Evolutionary conservation across 2,329 filamentous ascomycete genomes (phyloP).

Genomic region (Ceratocystiopsis minuta): DNA sequence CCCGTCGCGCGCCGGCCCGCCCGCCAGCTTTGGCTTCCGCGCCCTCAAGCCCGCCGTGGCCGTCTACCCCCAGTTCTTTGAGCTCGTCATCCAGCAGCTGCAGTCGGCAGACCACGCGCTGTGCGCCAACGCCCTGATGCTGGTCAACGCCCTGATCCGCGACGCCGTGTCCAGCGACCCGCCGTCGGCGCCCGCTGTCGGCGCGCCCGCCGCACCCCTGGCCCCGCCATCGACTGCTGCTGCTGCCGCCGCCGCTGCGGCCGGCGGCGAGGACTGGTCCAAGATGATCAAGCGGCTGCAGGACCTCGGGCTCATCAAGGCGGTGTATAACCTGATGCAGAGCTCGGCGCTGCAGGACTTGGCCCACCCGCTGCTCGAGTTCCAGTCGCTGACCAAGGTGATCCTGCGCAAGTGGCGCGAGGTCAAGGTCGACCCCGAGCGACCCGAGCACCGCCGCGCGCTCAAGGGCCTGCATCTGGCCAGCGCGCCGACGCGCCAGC

Average conservation of each 20-base stretch:
- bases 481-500: conserved; percentile 42
- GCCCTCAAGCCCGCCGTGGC: conserved; percentile 84
- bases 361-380: conserved; percentile 77
- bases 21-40: conserved; percentile 66
- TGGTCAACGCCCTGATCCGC: conserved; percentile 88
- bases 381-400: conserved; percentile 79
- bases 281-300: conserved; percentile 89
- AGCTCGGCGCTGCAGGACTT: conserved; percentile 81
- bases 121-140: conserved; percentile 84
- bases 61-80: conserved; percentile 82
- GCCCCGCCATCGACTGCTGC: conserved; percentile 8
- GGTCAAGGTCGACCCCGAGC: conserved; percentile 67
- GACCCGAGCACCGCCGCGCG: conserved; percentile 71
- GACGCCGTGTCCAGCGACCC: conserved; percentile 68
- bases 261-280: conserved; percentile 59
- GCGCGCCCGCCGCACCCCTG: neutral
- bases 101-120: conserved; percentile 89
- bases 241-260: conserved; percentile 10
- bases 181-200: conserved; percentile 16
- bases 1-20: conserved; percentile 16
- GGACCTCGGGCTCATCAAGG: conserved; percentile 81
- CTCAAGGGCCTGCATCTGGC: conserved; percentile 73
- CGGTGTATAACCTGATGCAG: conserved; percentile 86
- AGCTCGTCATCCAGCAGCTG: conserved; percentile 79
- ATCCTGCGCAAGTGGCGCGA: conserved; percentile 77